Evolutionary conservation across 2,329 filamentous ascomycete species (phyloP), one percentile per base, ranked within the genome.

Genomic region (Dryadomyces quercus-mongolicae): DNA sequence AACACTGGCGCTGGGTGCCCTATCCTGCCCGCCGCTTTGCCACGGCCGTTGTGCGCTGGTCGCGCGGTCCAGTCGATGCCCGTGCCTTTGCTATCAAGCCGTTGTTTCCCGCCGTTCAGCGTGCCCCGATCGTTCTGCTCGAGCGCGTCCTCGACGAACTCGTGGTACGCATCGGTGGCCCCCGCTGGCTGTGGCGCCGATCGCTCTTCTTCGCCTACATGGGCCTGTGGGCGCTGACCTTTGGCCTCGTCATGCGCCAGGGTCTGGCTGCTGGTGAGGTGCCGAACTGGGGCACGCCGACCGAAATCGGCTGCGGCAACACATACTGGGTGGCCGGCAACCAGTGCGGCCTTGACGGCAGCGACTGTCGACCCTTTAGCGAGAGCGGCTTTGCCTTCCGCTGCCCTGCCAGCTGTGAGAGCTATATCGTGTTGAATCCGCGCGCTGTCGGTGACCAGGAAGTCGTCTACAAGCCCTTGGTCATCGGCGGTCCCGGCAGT

Each of bases 281-380:
- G 54, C 76, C 76, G 15, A 82, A 78, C 49, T 87, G 84, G 71
- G 86, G 85, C 16, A 73, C 70, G 48, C 85, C 86, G 0, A 73
- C 77, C 54, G 74, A 76, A 53, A 79, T 92, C 46, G 72, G 79
- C 34, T 93, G 88, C 66, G 79, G 77, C 13, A 75, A 78, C 53
- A 77, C 82, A 15, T 88, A 86, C 63, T 93, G 87, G 86, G 75
- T 72, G 9, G 66, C 81, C 42, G 83, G 81, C 38, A 91, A 90
- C 63, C 71, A 70, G 13, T 93, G 88, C 65, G 87, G 86, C 0
- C 63, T 92, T 15, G 82, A 92, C 60, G 88, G 88, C 7, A 80
- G 82, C 57, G 73, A 81, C 52, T 93, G 88, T 63, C 80, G 86
- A 9, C 88, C 88, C 0, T 93, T 93, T 63, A 78, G 77, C 55